These are phyloP conservation scores for Podaxis sp. DNA, from an alignment of 768 basidiomycete genomes.

Conservation along the genomic window DNA sequence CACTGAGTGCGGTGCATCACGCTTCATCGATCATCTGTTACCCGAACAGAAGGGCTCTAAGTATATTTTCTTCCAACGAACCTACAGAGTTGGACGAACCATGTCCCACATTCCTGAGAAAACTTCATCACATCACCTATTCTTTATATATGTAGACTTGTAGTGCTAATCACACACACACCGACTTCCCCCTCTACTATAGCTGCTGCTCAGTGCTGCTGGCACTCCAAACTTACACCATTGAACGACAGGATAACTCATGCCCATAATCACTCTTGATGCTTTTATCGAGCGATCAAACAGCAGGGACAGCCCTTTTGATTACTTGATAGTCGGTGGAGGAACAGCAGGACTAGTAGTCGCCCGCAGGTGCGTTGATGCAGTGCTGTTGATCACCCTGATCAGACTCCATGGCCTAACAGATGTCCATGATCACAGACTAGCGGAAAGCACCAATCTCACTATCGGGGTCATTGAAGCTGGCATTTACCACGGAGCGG, in stretches of 20 bases:
- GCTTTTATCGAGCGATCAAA: neutral
- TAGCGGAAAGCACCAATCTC: conserved; percentile 33
- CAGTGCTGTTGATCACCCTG: neutral
- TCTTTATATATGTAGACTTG: neutral
- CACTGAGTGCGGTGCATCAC: too few relatives aligned
- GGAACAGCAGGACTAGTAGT: conserved; percentile 25
- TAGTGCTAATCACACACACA: neutral
- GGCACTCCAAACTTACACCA: neutral
- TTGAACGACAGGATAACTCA: neutral
- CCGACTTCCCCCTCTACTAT: neutral
- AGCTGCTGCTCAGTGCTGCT: neutral
- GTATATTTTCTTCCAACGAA: too few relatives aligned
- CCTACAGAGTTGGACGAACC: too few relatives aligned
- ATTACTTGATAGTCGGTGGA: conserved; percentile 27
- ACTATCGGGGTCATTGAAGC: conserved; percentile 40
- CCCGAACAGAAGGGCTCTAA: too few relatives aligned
- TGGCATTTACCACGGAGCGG: conserved; percentile 18
- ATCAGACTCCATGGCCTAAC: neutral
- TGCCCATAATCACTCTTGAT: conserved; percentile 2
- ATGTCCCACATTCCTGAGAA: neutral
- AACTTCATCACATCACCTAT: neutral
- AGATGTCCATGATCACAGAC: conserved; percentile 22
- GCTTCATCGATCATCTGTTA: too few relatives aligned
- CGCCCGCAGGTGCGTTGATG: conserved; percentile 18
- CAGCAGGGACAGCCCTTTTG: conserved; percentile 17